Percentiles rank a stretch among this genome's conserved stretches.
phyloP scores from a whole-genome alignment of 2,329 filamentous ascomycete species.

The Claviceps monticola region DNA sequence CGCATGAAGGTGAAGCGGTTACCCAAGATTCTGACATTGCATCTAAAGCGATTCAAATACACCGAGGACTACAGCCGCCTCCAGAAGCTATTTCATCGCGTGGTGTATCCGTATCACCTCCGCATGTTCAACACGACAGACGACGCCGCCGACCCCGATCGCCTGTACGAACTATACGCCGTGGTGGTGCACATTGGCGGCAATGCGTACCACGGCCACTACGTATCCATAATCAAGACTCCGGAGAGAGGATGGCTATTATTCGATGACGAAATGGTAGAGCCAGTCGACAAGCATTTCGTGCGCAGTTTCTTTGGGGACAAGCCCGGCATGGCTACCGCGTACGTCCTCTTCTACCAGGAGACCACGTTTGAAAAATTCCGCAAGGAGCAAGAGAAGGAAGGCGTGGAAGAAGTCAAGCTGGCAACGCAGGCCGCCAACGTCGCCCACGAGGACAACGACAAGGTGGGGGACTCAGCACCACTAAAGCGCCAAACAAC shows the following conservation, averaged over 20 bases:
- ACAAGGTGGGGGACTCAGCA: slow-evolving; percentile 25
- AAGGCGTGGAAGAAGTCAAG: slow-evolving; percentile 51
- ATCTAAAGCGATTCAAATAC: slow-evolving; percentile 96
- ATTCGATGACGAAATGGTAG: slow-evolving; percentile 97
- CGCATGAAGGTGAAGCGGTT: slow-evolving; percentile 97
- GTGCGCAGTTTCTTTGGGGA: slow-evolving; percentile 97
- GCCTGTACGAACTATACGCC: slow-evolving; percentile 90
- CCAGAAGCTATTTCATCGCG: slow-evolving; percentile 92
- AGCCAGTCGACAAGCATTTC: slow-evolving; percentile 92
- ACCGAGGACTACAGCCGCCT: slow-evolving; percentile 87
- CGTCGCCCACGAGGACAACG: slow-evolving; percentile 34
- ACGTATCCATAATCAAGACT: slow-evolving; percentile 95
- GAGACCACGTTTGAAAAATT: slow-evolving; percentile 63
- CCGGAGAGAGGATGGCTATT: slow-evolving; percentile 90
- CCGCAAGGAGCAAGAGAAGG: slow-evolving; percentile 67
- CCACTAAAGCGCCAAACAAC: slow-evolving; percentile 37
- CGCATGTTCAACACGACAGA: slow-evolving; percentile 96
- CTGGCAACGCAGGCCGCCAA: slow-evolving; percentile 43
- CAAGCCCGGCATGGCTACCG: slow-evolving; percentile 77
- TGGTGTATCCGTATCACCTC: slow-evolving; percentile 93
- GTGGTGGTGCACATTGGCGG: slow-evolving; percentile 96
- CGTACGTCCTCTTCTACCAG: slow-evolving; percentile 96
- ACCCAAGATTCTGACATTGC: slow-evolving; percentile 80
- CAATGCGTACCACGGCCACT: slow-evolving; percentile 94
- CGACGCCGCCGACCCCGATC: slow-evolving; percentile 83